Evolutionary conservation across 768 basidiomycete genomes (phyloP), one percentile per base, ranked within the genome.

Genomic region (Boletus vermiculosoides): DNA sequence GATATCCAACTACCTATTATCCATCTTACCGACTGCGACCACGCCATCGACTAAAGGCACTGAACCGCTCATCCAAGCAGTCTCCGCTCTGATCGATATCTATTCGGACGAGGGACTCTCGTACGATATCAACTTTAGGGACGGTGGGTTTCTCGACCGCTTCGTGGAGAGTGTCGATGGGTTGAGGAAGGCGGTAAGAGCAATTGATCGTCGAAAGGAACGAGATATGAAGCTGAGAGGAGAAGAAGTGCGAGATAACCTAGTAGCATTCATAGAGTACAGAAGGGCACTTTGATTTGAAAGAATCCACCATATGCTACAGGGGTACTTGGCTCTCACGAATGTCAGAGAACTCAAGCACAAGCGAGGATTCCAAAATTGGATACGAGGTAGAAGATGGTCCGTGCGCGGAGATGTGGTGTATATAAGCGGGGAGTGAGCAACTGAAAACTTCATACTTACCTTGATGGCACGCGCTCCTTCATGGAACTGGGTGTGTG

Each of bases 41-140:
- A 64, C 68, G 0, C 68, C 77, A 1, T 76, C 82, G 6, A 66
- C 76, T 22, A 73, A 75, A 52, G 80, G 78, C 52, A 81, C 83
- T 0, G 92, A 94, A 67, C 80, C 88, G 0, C 76, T 89, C 51
- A 79, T 97, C 25, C 91, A 94, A 64, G 83, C 84, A 1, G 77
- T 82, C 10, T 92, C 94, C 15, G 90, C 90, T 25, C 76, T 97
- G 45, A 90, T 97, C 56, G 94, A 97, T 68, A 92, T 96, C 50
- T 98, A 90, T 70, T 92, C 94, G 4, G 94, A 98, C 73, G 94
- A 98, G 72, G 79, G 73, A 9, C 71, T 83, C 52, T 80, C 87
- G 0, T 94, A 90, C 66, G 94, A 98, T 68, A 67, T 83, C 55
- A 92, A 92, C 69, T 94, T 94, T 76, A 80, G 84, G 42, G 74